These are phyloP conservation scores for Infundibulicybe gibba DNA, from an alignment of 768 basidiomycete species.

Conservation along the genomic window DNA sequence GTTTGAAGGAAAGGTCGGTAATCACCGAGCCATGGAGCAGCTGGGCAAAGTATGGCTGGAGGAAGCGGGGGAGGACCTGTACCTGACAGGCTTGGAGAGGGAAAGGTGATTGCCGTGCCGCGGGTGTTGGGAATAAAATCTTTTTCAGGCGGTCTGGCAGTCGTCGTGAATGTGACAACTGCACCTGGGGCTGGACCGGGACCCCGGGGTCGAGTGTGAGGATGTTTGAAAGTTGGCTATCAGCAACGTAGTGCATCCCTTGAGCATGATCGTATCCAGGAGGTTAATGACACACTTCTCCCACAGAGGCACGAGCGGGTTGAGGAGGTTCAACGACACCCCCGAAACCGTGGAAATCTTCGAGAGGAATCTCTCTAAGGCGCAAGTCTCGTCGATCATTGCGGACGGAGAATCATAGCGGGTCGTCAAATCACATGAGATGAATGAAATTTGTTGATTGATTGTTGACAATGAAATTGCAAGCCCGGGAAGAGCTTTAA, in stretches of 20 bases:
- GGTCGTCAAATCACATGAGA: constrained; percentile 3
- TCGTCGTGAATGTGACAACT: too few relatives aligned
- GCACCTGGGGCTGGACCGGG: too few relatives aligned
- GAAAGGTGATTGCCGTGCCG: background rate
- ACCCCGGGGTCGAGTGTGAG: background rate
- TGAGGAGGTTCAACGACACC: constrained; percentile 1
- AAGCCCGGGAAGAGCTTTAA: background rate
- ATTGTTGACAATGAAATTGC: constrained; percentile 1
- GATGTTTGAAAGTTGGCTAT: constrained; percentile 2
- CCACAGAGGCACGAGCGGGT: constrained; percentile 1
- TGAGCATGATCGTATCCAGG: constrained; percentile 1
- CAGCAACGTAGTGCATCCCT: background rate
- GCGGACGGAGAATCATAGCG: background rate
- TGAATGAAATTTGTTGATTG: background rate
- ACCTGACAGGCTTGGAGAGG: constrained; percentile 1
- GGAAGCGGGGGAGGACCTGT: constrained; percentile 2
- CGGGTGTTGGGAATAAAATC: background rate
- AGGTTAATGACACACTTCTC: background rate
- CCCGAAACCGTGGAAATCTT: background rate
- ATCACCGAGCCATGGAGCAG: constrained; percentile 1
- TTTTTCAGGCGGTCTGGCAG: too few relatives aligned
- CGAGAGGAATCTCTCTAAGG: background rate
- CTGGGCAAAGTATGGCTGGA: constrained; percentile 1
- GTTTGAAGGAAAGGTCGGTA: constrained; percentile 1
- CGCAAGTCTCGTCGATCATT: constrained; percentile 1